Percentiles rank a stretch among this genome's conserved stretches.
phyloP scores from a whole-genome alignment of 1,139 yeast species.

The Hanseniaspora uvarum region DNA sequence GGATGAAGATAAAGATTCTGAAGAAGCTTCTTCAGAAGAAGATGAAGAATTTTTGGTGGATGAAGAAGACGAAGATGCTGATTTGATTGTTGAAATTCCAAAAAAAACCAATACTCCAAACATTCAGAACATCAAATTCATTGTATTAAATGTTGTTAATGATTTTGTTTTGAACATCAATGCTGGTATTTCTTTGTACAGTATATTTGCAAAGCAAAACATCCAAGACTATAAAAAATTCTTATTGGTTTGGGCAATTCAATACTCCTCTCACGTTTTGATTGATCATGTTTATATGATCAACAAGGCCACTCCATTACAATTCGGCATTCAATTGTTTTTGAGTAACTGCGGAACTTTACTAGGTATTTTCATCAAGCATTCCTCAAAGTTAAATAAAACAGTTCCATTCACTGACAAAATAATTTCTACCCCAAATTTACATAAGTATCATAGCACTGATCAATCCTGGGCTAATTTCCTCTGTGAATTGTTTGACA shows the following conservation, averaged over 20 bases:
- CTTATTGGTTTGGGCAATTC: constrained; percentile 11
- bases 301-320: constrained; percentile 8
- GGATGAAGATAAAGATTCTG: constrained; percentile 1
- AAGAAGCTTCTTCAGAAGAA: constrained; percentile 4
- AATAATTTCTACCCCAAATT: neutral
- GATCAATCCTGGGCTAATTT: constrained; percentile 5
- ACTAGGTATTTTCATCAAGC: constrained; percentile 9
- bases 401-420: neutral
- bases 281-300: constrained; percentile 14
- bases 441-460: neutral
- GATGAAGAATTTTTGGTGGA: constrained; percentile 10
- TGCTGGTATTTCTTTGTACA: constrained; percentile 15
- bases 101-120: neutral
- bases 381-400: constrained; percentile 2
- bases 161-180: constrained; percentile 14
- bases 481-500: neutral
- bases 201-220: constrained; percentile 9
- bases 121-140: constrained; percentile 8
- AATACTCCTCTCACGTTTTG: constrained; percentile 12
- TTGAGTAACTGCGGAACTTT: constrained; percentile 13
- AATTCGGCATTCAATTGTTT: constrained; percentile 4
- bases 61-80: constrained; percentile 3
- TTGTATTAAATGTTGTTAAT: constrained; percentile 1
- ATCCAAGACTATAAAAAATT: constrained; percentile 2
- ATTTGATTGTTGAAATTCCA: neutral